Percentiles rank a stretch among this genome's conserved stretches.
Evolutionary conservation across 2,329 filamentous ascomycete species (phyloP).

Genomic region (Trichophyton schoenleinii): DNA sequence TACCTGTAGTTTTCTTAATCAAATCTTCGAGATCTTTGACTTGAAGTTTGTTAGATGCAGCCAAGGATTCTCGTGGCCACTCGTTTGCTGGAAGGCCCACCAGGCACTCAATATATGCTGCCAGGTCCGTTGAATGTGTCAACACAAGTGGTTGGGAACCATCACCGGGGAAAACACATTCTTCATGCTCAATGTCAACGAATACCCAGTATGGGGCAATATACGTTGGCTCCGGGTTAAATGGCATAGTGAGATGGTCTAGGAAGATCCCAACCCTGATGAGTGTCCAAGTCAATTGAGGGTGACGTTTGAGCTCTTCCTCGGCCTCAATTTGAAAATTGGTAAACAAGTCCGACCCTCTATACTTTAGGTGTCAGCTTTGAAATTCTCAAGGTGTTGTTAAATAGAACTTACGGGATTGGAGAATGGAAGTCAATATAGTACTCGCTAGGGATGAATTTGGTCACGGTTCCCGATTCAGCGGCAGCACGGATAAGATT

Average conservation of each 20-base stretch:
- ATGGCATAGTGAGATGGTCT: slow-evolving; percentile 1
- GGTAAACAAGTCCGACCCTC: neutral
- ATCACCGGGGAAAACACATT: neutral
- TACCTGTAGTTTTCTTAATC: slow-evolving; percentile 2
- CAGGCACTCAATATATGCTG: neutral
- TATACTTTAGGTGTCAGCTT: neutral
- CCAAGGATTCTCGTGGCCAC: neutral
- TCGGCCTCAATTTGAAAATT: slow-evolving; percentile 3
- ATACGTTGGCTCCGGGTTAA: slow-evolving; percentile 1
- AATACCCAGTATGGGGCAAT: neutral
- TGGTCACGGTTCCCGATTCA: neutral
- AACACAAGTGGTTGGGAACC: neutral
- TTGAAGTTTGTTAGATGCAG: neutral
- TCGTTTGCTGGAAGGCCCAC: neutral
- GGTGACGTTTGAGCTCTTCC: neutral
- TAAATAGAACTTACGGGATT: neutral
- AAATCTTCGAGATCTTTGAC: neutral
- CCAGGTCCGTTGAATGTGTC: neutral
- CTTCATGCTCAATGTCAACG: neutral
- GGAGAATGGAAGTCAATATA: slow-evolving; percentile 4
- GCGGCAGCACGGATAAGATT: slow-evolving; percentile 1
- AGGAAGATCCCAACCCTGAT: slow-evolving; percentile 2
- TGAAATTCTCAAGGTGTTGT: too few relatives aligned
- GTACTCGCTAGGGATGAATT: slow-evolving; percentile 3
- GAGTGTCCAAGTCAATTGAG: slow-evolving; percentile 1